Percentiles rank a stretch among this genome's conserved stretches.
Evolutionary conservation across 176 grass and related monocot genomes (phyloP).

Genomic region (Canna indica): DNA sequence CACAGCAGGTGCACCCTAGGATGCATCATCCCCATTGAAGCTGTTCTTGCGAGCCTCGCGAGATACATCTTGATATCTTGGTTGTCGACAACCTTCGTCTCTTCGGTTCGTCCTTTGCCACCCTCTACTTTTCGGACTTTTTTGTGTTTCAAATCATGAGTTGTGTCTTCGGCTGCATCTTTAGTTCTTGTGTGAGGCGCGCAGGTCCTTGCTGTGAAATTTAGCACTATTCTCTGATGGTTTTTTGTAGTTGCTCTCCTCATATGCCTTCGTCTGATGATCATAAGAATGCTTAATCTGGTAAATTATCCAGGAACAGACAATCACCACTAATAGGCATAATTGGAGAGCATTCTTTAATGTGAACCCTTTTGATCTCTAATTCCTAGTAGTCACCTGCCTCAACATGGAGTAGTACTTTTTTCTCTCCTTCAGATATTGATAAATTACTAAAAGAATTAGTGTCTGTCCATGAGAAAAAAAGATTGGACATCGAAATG

Average conservation of each 20-base stretch:
- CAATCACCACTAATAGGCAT: conserved; percentile 14
- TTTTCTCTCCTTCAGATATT: background rate
- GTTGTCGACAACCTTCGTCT: background rate
- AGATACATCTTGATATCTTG: background rate
- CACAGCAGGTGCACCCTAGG: background rate
- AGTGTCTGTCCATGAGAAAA: too few species aligned
- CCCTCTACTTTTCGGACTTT: too few species aligned
- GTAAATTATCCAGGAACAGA: conserved; percentile 25
- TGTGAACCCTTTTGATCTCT: conserved; percentile 12
- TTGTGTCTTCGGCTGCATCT: too few species aligned
- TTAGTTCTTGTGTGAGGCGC: too few species aligned
- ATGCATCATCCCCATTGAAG: conserved; percentile 5
- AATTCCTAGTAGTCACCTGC: conserved; percentile 4
- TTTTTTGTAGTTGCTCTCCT: too few species aligned
- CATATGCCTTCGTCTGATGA: background rate
- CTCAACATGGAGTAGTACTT: conserved; percentile 15
- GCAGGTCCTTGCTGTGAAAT: conserved; percentile 17
- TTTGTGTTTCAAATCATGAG: background rate
- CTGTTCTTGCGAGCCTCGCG: conserved; percentile 8
- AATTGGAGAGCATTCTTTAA: conserved; percentile 25
- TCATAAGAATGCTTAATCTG: conserved; percentile 22
- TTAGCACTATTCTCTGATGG: background rate
- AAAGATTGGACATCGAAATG: too few species aligned
- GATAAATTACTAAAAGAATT: conserved; percentile 8
- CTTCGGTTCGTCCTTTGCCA: too few species aligned